Conservation (phyloP, 352 stramenopile species). For the Phytophthora capsici region DNA sequence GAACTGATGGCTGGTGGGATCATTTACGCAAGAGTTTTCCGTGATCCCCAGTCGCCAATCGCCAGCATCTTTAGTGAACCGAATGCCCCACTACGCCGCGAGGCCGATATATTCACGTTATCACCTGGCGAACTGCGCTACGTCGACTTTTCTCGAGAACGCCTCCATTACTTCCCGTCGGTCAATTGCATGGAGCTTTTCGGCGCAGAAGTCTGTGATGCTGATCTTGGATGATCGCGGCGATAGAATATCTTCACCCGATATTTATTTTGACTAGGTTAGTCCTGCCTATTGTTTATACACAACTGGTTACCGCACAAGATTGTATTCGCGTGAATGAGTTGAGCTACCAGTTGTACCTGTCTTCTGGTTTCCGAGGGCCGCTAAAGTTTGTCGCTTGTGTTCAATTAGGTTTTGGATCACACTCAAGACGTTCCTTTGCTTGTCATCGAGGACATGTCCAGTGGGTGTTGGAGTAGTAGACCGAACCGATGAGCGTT, state of each 20-base stretch:
- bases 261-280: constrained; percentile 38
- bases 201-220: constrained; percentile 62
- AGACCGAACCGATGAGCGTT: constrained; percentile 5
- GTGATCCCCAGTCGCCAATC: constrained; percentile 14
- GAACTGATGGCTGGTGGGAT: constrained; percentile 69
- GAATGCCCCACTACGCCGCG: constrained; percentile 4
- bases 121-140: constrained; percentile 54
- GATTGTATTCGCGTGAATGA: constrained; percentile 26
- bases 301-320: constrained; percentile 19
- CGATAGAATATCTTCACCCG: constrained; percentile 21
- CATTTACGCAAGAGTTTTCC: constrained; percentile 59
- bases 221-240: constrained; percentile 43
- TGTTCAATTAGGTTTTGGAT: constrained; percentile 85
- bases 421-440: constrained; percentile 70
- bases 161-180: constrained; percentile 76
- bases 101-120: constrained; percentile 26
- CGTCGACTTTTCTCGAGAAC: constrained; percentile 54
- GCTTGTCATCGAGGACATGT: constrained; percentile 53
- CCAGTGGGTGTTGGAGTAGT: constrained; percentile 2
- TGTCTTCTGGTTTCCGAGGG: constrained; percentile 41
- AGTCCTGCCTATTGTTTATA: neutral
- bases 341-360: constrained; percentile 7
- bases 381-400: constrained; percentile 74
- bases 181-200: constrained; percentile 84
- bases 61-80: constrained; percentile 43